Base-by-base conservation (phyloP, 345 rosid genomes). In the Syzygium grande region DNA sequence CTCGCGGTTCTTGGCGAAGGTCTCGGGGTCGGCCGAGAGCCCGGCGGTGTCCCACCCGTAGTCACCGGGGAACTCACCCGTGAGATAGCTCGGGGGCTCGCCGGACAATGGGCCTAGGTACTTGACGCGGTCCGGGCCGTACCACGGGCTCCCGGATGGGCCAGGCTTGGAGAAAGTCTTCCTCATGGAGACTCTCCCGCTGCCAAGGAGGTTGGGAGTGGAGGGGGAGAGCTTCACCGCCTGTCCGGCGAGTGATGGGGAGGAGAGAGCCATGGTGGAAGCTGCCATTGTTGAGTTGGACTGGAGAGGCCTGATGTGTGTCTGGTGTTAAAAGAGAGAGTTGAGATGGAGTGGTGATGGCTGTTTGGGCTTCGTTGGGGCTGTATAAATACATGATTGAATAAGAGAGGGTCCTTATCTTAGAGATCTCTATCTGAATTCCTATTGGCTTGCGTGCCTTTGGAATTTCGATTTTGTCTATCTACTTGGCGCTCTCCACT, bases 211-310 rank as follows among this genome's bases (percentile, higher is more conserved):
- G 52, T 91, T 90, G 0, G 92, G 85, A 54, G 89, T 55, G 54
- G 92, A 85, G 14, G 95, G 94, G 89, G 89, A 38, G 51, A 92
- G 92, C 89, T 89, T 90, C 85, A 92, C 93, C 1, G 94, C 92
- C 92, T 94, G 88, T 12, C 95, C 95, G 27, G 92, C 90, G n/a
- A 95, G 90, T 2, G 93, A 86, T 0, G 94, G 90, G 68, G 95
- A 94, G 53, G 95, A 94, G 51, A 95, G 95, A 43, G 95, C 93
- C 93, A 92, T 91, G 25, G 94, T 89, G 12, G 94, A 87, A 77
- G 95, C 88, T 4, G 96, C 94, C 97, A 94, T 92, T 88, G 61
- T 15, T 1, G 25, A 5, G 21, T 27, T 34, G 84, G 61, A 38
- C 52, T 11, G 12, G 30, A 22, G 10, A 29, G 85, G 85, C 10